These are phyloP conservation scores for Salix exigua DNA, from an alignment of 345 rosid species.

Conservation along the genomic window DNA sequence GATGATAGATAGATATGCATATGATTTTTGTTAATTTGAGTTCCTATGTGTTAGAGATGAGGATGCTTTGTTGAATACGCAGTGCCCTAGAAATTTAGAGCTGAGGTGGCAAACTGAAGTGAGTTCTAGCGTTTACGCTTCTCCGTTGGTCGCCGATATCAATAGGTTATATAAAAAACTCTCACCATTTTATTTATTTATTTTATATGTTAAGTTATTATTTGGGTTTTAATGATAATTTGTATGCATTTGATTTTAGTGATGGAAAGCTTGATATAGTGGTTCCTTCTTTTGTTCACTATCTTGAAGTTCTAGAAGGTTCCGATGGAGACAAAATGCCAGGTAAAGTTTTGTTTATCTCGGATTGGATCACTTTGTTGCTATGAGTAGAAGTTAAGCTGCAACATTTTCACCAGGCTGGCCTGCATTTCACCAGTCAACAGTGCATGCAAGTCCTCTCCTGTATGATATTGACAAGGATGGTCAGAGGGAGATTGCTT, in stretches of 20 bases:
- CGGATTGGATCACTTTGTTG: not conserved
- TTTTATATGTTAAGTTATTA: not conserved
- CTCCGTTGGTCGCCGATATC: slow-evolving; percentile 93
- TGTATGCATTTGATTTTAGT: slow-evolving; percentile 32
- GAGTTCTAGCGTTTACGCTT: slow-evolving; percentile 90
- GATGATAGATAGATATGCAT: not conserved
- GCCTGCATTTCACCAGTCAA: slow-evolving; percentile 99
- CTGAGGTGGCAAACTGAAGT: slow-evolving; percentile 99
- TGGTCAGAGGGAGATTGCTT: slow-evolving; percentile 88
- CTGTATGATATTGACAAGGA: slow-evolving; percentile 93
- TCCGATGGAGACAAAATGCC: slow-evolving; percentile 99
- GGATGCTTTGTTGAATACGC: slow-evolving; percentile 80
- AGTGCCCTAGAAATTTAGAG: slow-evolving; percentile 86
- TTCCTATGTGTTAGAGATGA: slow-evolving; percentile 57
- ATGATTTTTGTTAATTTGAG: not conserved
- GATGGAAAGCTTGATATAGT: slow-evolving; percentile 98
- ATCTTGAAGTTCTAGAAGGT: slow-evolving; percentile 98
- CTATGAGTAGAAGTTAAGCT: not conserved
- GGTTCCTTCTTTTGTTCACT: slow-evolving; percentile 93
- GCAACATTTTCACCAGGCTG: slow-evolving; percentile 52
- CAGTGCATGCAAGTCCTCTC: slow-evolving; percentile 95
- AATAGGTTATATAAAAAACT: slow-evolving; percentile 48
- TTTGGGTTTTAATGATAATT: not conserved
- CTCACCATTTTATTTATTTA: not conserved
- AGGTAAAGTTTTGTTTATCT: slow-evolving; percentile 39